Percentiles rank a stretch among this genome's conserved stretches.
phyloP scores from a whole-genome alignment of 257 asterid species.

The Scutellaria galericulata region DNA sequence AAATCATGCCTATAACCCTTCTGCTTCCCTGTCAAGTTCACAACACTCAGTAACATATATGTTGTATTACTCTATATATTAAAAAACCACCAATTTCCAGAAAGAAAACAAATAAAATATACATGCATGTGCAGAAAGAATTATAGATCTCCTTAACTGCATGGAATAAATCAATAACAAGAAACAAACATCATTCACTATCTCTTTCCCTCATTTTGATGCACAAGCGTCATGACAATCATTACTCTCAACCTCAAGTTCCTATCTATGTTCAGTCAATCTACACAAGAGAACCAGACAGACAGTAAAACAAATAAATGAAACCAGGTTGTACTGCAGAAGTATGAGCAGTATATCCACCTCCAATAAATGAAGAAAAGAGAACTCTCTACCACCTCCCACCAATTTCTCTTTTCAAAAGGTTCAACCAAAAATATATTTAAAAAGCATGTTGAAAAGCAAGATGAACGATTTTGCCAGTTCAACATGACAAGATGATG shows the following conservation, averaged over 20 bases:
- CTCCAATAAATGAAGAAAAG: not conserved
- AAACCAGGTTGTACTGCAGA: slow-evolving; percentile 12
- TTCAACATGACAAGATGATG: not conserved
- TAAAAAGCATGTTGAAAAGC: not conserved
- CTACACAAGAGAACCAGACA: not conserved
- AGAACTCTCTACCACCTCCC: not conserved
- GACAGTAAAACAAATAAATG: slow-evolving; percentile 4
- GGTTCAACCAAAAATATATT: not conserved
- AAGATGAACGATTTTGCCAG: not conserved
- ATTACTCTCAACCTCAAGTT: slow-evolving; percentile 26
- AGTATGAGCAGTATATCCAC: not conserved
- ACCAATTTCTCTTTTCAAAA: slow-evolving; percentile 2
- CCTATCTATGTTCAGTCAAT: not conserved
- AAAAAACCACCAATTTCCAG: slow-evolving; percentile 12
- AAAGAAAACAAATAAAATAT: slow-evolving; percentile 5
- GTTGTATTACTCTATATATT: not conserved
- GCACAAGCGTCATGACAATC: not conserved
- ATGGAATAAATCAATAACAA: slow-evolving; percentile 9
- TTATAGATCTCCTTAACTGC: not conserved
- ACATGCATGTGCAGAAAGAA: not conserved
- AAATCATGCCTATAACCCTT: slow-evolving; percentile 96
- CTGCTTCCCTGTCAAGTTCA: slow-evolving; percentile 67
- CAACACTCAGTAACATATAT: slow-evolving; percentile 11
- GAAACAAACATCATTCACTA: not conserved
- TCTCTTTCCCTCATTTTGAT: slow-evolving; percentile 2